Percentiles rank a stretch among this genome's conserved stretches.
Conservation (phyloP, 1,139 yeast species). For the Blastobotrys ciferrii region DNA sequence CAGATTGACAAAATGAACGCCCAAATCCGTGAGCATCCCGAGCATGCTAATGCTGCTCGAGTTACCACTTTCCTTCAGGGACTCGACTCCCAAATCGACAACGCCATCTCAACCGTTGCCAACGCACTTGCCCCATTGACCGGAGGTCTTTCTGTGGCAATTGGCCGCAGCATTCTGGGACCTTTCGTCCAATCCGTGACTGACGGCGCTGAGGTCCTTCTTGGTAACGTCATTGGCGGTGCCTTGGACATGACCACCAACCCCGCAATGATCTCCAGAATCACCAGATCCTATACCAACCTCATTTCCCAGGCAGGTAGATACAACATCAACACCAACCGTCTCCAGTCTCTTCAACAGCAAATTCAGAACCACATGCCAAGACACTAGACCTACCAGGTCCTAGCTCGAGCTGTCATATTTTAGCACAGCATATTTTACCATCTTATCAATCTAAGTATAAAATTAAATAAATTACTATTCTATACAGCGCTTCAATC, state of each 20-base stretch:
- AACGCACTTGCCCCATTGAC: slow-evolving; percentile 29
- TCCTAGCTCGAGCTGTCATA: slow-evolving; percentile 1
- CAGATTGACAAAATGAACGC: no score
- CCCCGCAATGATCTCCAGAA: slow-evolving; percentile 15
- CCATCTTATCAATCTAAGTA: no score
- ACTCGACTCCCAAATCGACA: slow-evolving; percentile 31
- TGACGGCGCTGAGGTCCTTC: slow-evolving; percentile 33
- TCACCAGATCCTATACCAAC: slow-evolving; percentile 15
- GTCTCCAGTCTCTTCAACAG: no score
- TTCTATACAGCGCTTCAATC: no score
- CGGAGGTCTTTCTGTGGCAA: slow-evolving; percentile 26
- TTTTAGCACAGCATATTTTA: no score
- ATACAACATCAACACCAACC: slow-evolving; percentile 23
- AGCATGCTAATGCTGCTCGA: slow-evolving; percentile 12
- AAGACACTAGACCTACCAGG: slow-evolving; percentile 13
- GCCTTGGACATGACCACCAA: slow-evolving; percentile 18
- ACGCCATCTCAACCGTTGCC: slow-evolving; percentile 26
- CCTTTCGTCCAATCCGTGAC: slow-evolving; percentile 34
- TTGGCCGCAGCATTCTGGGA: slow-evolving; percentile 28
- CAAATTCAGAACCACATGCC: no score
- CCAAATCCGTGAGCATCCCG: slow-evolving; percentile 21
- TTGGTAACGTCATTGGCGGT: no score
- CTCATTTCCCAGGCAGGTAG: slow-evolving; percentile 18
- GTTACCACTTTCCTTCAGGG: slow-evolving; percentile 2
- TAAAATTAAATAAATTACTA: no score